phyloP scores from a whole-genome alignment of 352 stramenopile genomes.

The Halophytophthora batemanensis region DNA sequence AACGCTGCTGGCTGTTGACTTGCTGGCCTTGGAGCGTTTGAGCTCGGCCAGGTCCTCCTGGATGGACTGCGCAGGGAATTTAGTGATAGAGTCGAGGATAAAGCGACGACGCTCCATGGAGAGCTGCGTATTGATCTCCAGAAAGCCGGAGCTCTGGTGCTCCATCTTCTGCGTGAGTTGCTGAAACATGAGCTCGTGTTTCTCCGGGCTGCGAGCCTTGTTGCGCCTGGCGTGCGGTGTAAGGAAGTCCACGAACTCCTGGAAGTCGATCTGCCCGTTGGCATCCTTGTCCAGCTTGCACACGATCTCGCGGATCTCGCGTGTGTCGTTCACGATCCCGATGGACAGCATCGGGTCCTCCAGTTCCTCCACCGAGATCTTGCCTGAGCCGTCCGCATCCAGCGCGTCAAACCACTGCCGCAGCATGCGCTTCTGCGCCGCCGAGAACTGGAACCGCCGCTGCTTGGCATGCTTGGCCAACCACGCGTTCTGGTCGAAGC shows the following conservation, averaged over 20 bases:
- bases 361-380: constrained; percentile 75
- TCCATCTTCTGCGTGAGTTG: constrained; percentile 82
- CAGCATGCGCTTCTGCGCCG: constrained; percentile 71
- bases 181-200: constrained; percentile 68
- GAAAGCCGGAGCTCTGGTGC: constrained; percentile 65
- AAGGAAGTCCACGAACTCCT: constrained; percentile 76
- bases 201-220: constrained; percentile 37
- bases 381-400: constrained; percentile 62
- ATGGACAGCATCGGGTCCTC: constrained; percentile 81
- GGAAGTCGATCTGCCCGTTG: constrained; percentile 75
- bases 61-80: constrained; percentile 43
- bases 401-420: constrained; percentile 74
- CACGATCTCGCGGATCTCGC: constrained; percentile 63
- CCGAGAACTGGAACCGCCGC: constrained; percentile 61
- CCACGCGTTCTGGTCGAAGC: constrained; percentile 68
- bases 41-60: constrained; percentile 52
- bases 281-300: constrained; percentile 61
- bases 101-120: constrained; percentile 72
- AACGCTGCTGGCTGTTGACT: constrained; percentile 1
- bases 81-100: constrained; percentile 73
- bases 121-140: constrained; percentile 77
- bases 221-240: constrained; percentile 50
- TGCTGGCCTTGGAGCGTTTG: constrained; percentile 17
- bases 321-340: constrained; percentile 61
- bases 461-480: constrained; percentile 64